These are phyloP conservation scores for Tieghemiomyces parasiticus DNA, from an alignment of 192 early-diverging fungal species.

Conservation along the genomic window DNA sequence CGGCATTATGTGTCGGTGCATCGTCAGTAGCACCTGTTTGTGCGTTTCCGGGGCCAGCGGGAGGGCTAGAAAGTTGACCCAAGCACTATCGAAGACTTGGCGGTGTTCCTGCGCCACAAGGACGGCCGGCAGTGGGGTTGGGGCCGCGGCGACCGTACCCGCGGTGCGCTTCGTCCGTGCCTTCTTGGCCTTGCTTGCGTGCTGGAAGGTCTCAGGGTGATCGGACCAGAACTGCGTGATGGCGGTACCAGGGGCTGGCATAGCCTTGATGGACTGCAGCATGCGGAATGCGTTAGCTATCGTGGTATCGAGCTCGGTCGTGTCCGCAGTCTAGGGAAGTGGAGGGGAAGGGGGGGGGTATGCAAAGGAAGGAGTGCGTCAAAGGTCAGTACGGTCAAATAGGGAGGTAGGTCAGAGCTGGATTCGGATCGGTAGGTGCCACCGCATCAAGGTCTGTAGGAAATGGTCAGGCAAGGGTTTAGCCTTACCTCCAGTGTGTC, in stretches of 20 bases:
- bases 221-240: slow-evolving; percentile 45
- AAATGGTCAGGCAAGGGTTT: no score
- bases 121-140: no score
- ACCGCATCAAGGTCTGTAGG: no score
- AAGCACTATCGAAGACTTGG: slow-evolving; percentile 61
- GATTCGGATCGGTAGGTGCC: no score
- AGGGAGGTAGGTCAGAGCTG: no score
- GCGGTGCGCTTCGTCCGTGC: slow-evolving; percentile 1
- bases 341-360: no score
- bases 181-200: not conserved
- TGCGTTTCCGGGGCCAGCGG: slow-evolving; percentile 57
- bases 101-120: slow-evolving; percentile 43
- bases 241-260: slow-evolving; percentile 36
- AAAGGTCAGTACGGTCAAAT: no score
- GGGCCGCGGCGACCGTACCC: not conserved
- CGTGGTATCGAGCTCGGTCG: slow-evolving; percentile 22
- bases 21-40: slow-evolving; percentile 59
- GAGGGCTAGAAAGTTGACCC: slow-evolving; percentile 59
- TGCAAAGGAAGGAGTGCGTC: no score
- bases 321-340: slow-evolving; percentile 10
- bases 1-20: slow-evolving; percentile 87
- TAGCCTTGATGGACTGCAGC: slow-evolving; percentile 35
- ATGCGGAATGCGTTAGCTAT: slow-evolving; percentile 44
- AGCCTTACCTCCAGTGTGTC: no score
- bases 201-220: not conserved